These are phyloP conservation scores for Orbilia brochopaga DNA, from an alignment of 2,329 filamentous ascomycete genomes.

Conservation along the genomic window DNA sequence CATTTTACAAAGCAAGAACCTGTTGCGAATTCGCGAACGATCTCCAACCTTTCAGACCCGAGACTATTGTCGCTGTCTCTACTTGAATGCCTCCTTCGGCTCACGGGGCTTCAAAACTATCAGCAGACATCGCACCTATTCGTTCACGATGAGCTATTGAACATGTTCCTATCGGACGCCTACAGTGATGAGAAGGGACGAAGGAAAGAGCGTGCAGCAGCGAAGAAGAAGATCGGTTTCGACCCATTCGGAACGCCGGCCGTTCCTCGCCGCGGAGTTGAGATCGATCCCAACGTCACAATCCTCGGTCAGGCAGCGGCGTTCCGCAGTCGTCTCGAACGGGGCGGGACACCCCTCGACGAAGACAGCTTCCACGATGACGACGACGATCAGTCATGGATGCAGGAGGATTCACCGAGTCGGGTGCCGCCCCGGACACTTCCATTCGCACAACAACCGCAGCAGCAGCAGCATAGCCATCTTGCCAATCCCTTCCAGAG, in stretches of 20 bases:
- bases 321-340: slow-evolving; percentile 35
- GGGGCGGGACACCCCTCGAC: slow-evolving; percentile 37
- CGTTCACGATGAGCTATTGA: slow-evolving; percentile 85
- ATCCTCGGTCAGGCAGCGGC: slow-evolving; percentile 41
- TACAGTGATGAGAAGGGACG: slow-evolving; percentile 51
- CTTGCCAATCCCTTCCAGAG: slow-evolving; percentile 38
- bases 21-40: slow-evolving; percentile 64
- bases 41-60: slow-evolving; percentile 61
- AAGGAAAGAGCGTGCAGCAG: slow-evolving; percentile 52
- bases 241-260: slow-evolving; percentile 54
- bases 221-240: slow-evolving; percentile 54
- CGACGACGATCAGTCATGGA: slow-evolving; percentile 44
- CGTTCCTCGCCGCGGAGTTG: slow-evolving; percentile 38
- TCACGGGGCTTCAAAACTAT: slow-evolving; percentile 87
- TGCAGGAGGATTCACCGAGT: slow-evolving; percentile 48
- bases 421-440: slow-evolving; percentile 42
- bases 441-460: slow-evolving; percentile 8
- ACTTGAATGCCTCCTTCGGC: slow-evolving; percentile 83
- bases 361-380: slow-evolving; percentile 48
- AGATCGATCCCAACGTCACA: slow-evolving; percentile 40
- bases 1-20: slow-evolving; percentile 59
- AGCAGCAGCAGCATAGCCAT: not conserved
- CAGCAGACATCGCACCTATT: slow-evolving; percentile 87
- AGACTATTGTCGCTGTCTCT: slow-evolving; percentile 74
- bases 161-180: slow-evolving; percentile 72